A percentile compares a stretch with the other conserved stretches of the same genome.
These are phyloP conservation scores for Erysimum cheiri DNA, from an alignment of 441 rosid species.

Conservation along the genomic window DNA sequence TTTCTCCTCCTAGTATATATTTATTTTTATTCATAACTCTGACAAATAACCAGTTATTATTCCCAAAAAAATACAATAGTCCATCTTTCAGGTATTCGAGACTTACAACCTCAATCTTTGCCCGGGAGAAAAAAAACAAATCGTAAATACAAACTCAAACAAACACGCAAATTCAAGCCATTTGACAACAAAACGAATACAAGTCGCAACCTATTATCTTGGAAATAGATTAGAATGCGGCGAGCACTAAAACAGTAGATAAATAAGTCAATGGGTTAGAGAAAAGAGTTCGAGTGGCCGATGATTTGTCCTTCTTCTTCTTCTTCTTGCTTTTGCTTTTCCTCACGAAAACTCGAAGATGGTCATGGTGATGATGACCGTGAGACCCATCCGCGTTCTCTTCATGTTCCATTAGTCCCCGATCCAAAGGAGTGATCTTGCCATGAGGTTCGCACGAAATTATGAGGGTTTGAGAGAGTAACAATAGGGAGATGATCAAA, in stretches of 20 bases:
- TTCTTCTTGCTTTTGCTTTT: slow-evolving; percentile 19
- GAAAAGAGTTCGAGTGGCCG: slow-evolving; percentile 38
- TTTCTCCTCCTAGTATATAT: neutral
- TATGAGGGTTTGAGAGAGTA: slow-evolving; percentile 38
- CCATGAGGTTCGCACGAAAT: slow-evolving; percentile 10
- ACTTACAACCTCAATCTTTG: slow-evolving; percentile 23
- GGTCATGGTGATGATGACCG: slow-evolving; percentile 33
- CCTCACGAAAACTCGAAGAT: slow-evolving; percentile 38
- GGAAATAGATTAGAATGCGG: slow-evolving; percentile 30
- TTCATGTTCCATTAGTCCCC: slow-evolving; percentile 37
- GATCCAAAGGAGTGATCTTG: slow-evolving; percentile 25
- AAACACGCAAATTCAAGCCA: slow-evolving; percentile 28
- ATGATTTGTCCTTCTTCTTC: slow-evolving; percentile 40
- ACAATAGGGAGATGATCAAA: slow-evolving; percentile 38
- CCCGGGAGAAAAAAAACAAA: neutral
- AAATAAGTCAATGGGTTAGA: slow-evolving; percentile 39
- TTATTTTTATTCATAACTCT: neutral
- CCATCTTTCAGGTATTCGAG: neutral
- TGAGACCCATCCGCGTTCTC: slow-evolving; percentile 15
- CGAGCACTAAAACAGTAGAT: slow-evolving; percentile 34
- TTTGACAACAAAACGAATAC: neutral
- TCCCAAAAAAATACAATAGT: neutral
- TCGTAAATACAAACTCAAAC: slow-evolving; percentile 17
- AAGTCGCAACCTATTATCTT: neutral
- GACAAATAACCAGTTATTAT: neutral